These are phyloP conservation scores for Botryotinia convoluta DNA, from an alignment of 2,329 filamentous ascomycete genomes.

Conservation along the genomic window DNA sequence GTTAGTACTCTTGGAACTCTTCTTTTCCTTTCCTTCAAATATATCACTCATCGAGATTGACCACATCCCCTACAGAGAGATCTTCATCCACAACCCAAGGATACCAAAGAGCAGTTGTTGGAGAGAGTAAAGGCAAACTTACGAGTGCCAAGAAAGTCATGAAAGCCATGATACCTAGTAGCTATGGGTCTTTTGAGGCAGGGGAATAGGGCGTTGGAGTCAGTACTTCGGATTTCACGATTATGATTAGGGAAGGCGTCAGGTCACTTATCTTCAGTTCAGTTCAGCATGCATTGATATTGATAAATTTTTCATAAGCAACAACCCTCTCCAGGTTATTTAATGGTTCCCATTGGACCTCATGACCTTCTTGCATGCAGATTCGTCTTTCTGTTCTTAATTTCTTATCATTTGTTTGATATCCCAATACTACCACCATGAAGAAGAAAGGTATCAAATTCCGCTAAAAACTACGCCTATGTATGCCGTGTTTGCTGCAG, in stretches of 20 bases:
- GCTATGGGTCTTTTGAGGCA: background rate
- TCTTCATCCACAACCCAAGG: slow-evolving; percentile 56
- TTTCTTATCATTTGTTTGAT: background rate
- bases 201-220: background rate
- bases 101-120: slow-evolving; percentile 62
- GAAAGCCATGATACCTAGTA: background rate
- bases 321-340: background rate
- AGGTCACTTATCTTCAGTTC: background rate
- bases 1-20: slow-evolving; percentile 53
- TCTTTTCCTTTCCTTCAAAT: slow-evolving; percentile 3
- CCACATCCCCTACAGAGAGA: slow-evolving; percentile 51
- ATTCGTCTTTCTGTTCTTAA: background rate
- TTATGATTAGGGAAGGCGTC: background rate
- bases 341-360: background rate
- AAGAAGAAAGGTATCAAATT: background rate
- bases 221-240: background rate
- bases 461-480: background rate
- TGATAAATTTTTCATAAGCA: background rate
- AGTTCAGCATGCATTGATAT: slow-evolving; percentile 7
- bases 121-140: slow-evolving; percentile 69
- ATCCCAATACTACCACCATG: background rate
- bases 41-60: slow-evolving; percentile 5
- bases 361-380: background rate
- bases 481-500: background rate
- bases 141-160: slow-evolving; percentile 41